phyloP scores from a whole-genome alignment of 2,329 filamentous ascomycete genomes.

The Teratosphaeria pseudoeucalypti region DNA sequence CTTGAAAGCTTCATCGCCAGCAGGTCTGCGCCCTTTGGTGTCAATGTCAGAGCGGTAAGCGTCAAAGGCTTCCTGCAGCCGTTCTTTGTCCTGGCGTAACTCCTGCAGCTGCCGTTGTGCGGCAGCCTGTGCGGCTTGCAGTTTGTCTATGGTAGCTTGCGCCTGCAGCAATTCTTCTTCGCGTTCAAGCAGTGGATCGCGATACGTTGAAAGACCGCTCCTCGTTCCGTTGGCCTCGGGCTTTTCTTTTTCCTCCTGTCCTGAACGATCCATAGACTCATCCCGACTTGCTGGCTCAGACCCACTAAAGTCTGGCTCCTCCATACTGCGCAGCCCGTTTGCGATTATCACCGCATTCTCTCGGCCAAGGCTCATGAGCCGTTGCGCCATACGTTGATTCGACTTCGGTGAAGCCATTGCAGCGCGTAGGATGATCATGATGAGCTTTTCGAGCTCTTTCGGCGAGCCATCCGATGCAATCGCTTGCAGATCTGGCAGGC shows the following conservation, averaged over 20 bases:
- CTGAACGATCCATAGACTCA: constrained; percentile 21
- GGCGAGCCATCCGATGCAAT: constrained; percentile 36
- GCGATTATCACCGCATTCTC: constrained; percentile 25
- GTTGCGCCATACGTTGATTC: constrained; percentile 36
- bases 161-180: constrained; percentile 41
- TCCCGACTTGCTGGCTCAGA: constrained; percentile 20
- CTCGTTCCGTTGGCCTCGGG: constrained; percentile 10
- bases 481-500: constrained; percentile 37
- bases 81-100: constrained; percentile 31
- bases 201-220: constrained; percentile 13
- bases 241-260: constrained; percentile 12
- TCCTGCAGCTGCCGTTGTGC: constrained; percentile 34
- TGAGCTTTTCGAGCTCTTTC: constrained; percentile 29
- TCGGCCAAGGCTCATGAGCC: constrained; percentile 22
- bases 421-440: constrained; percentile 40
- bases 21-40: constrained; percentile 25
- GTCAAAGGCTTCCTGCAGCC: constrained; percentile 39
- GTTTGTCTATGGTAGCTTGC: constrained; percentile 35
- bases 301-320: constrained; percentile 18
- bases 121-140: constrained; percentile 31
- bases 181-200: constrained; percentile 38
- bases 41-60: constrained; percentile 37
- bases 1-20: constrained; percentile 33
- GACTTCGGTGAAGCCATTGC: constrained; percentile 38
- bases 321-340: constrained; percentile 23